Evolutionary conservation across 2,329 filamentous ascomycete species (phyloP).

Genomic region (Lachnellula arida): DNA sequence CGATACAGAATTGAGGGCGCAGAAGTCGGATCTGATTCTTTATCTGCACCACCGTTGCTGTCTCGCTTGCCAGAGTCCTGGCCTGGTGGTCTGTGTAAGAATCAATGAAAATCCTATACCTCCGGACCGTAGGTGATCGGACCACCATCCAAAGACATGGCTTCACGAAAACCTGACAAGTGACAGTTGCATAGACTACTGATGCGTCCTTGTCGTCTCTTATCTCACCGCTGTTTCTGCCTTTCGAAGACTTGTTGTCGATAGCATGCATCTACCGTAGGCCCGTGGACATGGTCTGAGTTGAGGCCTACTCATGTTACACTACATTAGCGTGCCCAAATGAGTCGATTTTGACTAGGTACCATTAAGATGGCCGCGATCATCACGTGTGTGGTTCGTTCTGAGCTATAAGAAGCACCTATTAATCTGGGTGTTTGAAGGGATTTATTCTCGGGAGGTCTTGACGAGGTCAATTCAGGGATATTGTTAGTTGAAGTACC

Average conservation of each 20-base stretch:
- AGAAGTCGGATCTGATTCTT: constrained; percentile 14
- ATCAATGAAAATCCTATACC: not conserved
- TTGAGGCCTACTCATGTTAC: constrained; percentile 14
- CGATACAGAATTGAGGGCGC: not conserved
- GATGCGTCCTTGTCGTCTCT: not conserved
- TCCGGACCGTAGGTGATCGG: not conserved
- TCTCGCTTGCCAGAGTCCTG: constrained; percentile 3
- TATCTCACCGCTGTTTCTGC: constrained; percentile 26
- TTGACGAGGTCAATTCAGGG: not conserved
- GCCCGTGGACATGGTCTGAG: constrained; percentile 7
- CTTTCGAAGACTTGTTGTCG: constrained; percentile 10
- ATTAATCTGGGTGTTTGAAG: not conserved
- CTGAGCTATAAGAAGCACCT: not conserved
- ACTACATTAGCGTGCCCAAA: constrained; percentile 5
- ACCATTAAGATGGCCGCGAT: not conserved
- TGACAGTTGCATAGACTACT: constrained; percentile 17
- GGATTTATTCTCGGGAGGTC: not conserved
- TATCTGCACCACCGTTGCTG: constrained; percentile 21
- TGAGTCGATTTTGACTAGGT: not conserved
- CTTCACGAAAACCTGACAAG: constrained; percentile 14
- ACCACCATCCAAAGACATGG: not conserved
- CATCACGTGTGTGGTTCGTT: not conserved
- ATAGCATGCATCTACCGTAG: constrained; percentile 4
- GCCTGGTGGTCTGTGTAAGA: constrained; percentile 3
- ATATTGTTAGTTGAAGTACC: too few relatives aligned